phyloP scores from a whole-genome alignment of 2,329 filamentous ascomycete genomes.

The Gremmenia infestans region DNA sequence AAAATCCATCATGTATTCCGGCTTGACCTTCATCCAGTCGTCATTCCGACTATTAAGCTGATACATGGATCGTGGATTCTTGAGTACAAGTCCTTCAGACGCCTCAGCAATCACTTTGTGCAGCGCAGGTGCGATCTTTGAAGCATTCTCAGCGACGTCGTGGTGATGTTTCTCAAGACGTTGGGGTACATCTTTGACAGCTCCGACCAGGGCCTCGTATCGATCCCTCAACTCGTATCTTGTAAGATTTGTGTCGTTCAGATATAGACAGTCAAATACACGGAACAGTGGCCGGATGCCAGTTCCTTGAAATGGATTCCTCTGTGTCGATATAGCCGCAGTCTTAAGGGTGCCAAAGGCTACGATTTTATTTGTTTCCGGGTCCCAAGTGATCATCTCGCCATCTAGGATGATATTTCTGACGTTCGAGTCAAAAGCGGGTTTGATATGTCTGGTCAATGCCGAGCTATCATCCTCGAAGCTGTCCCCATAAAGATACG shows the following conservation, averaged over 20 bases:
- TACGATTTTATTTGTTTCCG: constrained; percentile 75
- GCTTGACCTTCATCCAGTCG: constrained; percentile 98
- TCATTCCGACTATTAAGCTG: constrained; percentile 84
- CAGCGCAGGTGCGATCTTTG: constrained; percentile 73
- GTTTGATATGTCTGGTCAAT: constrained; percentile 71
- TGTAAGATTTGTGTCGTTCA: constrained; percentile 78
- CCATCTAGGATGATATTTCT: constrained; percentile 88
- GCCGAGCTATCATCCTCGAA: constrained; percentile 70
- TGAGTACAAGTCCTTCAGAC: constrained; percentile 86
- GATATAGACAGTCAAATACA: constrained; percentile 85
- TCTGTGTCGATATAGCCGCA: constrained; percentile 74
- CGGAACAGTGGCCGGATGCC: constrained; percentile 73
- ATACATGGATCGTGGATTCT: constrained; percentile 87
- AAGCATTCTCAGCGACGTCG: constrained; percentile 57
- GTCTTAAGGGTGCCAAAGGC: constrained; percentile 92
- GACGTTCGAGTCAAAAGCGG: constrained; percentile 73
- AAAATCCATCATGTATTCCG: constrained; percentile 96
- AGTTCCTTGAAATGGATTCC: constrained; percentile 56
- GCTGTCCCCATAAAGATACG: constrained; percentile 81
- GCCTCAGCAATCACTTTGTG: constrained; percentile 80
- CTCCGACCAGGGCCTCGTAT: constrained; percentile 65
- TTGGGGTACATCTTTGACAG: constrained; percentile 64
- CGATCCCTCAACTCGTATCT: constrained; percentile 80
- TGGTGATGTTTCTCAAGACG: constrained; percentile 81
- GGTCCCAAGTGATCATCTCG: constrained; percentile 99